These are phyloP conservation scores for Fraxinus quadrangulata DNA, from an alignment of 257 asterid species.

Conservation along the genomic window DNA sequence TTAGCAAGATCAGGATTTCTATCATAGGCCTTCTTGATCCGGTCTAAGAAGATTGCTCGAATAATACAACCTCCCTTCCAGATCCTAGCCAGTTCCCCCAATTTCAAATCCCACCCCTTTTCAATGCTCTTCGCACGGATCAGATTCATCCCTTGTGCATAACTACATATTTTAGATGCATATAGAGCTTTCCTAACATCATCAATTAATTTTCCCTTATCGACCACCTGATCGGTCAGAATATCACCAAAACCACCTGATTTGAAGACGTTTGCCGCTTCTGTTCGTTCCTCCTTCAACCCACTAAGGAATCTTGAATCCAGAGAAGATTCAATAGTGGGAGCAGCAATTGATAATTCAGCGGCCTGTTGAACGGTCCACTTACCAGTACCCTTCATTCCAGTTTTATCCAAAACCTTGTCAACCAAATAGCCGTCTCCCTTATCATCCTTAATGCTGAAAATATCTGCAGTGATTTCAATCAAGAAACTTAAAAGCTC, in stretches of 20 bases:
- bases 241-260: constrained; percentile 63
- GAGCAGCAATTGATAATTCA: constrained; percentile 88
- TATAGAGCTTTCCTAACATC: constrained; percentile 89
- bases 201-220: constrained; percentile 65
- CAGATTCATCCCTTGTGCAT: constrained; percentile 95
- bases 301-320: constrained; percentile 97
- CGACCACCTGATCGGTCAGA: constrained; percentile 58
- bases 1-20: constrained; percentile 80
- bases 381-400: constrained; percentile 98
- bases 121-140: constrained; percentile 89
- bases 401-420: constrained; percentile 94
- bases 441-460: constrained; percentile 89
- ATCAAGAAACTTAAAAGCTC: constrained; percentile 95
- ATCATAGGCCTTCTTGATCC: constrained; percentile 91
- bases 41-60: constrained; percentile 92
- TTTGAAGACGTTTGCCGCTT: constrained; percentile 85
- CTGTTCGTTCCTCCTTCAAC: constrained; percentile 77
- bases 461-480: constrained; percentile 93
- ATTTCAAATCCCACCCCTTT: constrained; percentile 81
- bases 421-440: constrained; percentile 81
- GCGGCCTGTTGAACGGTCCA: constrained; percentile 99
- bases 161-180: constrained; percentile 88
- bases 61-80: constrained; percentile 99
- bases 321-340: constrained; percentile 89
- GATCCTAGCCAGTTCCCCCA: constrained; percentile 93